phyloP scores from a whole-genome alignment of 805 yeast species.

The Candida taoyuanica region DNA sequence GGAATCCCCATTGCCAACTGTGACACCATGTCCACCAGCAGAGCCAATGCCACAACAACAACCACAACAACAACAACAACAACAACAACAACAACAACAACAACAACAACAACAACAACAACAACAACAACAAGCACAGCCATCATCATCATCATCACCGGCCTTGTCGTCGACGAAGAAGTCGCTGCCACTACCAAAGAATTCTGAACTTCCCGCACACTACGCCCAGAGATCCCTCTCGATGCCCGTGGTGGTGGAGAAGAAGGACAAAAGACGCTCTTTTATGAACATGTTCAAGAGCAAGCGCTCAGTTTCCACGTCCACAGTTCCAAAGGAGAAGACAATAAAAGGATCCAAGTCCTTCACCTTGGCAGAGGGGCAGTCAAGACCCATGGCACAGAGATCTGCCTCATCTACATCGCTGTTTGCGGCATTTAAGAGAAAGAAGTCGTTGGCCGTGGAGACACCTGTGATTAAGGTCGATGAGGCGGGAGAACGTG shows the following conservation, averaged over 20 bases:
- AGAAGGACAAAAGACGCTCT: slow-evolving; percentile 19
- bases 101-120: too few species aligned
- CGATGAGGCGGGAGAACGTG: background rate
- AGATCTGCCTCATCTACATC: slow-evolving; percentile 26
- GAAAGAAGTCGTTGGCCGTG: slow-evolving; percentile 12
- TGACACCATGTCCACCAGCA: too few species aligned
- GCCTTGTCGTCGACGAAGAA: too few species aligned
- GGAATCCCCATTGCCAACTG: too few species aligned
- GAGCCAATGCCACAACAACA: background rate
- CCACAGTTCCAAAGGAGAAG: slow-evolving; percentile 10
- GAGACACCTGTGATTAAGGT: background rate
- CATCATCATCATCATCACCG: too few species aligned
- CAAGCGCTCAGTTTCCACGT: slow-evolving; percentile 20
- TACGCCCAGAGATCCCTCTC: slow-evolving; percentile 24
- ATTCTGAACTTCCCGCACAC: slow-evolving; percentile 8
- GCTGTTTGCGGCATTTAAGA: slow-evolving; percentile 25
- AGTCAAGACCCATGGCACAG: slow-evolving; percentile 3
- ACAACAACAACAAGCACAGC: too few species aligned
- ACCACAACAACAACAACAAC: too few species aligned
- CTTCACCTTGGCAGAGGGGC: slow-evolving; percentile 12
- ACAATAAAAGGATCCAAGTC: slow-evolving; percentile 16
- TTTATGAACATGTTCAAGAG: slow-evolving; percentile 22
- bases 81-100: too few species aligned
- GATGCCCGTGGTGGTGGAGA: slow-evolving; percentile 19
- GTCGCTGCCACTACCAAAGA: slow-evolving; percentile 14